phyloP scores from a whole-genome alignment of 2,329 filamentous ascomycete genomes.

The Aspergillus hortae region DNA sequence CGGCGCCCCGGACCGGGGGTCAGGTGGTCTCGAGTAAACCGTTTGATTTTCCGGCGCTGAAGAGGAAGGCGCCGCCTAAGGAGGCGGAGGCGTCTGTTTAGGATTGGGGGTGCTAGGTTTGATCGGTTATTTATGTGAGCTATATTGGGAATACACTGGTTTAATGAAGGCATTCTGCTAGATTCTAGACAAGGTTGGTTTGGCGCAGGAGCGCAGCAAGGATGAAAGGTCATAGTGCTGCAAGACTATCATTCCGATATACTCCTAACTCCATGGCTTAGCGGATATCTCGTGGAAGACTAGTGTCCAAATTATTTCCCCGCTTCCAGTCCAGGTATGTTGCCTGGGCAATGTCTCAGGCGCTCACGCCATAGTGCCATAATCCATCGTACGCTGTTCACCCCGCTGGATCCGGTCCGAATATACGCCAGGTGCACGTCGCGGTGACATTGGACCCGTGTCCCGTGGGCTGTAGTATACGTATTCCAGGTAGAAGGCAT shows the following conservation, averaged over 20 bases:
- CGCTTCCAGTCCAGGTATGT: too few species aligned
- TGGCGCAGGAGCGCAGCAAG: too few species aligned
- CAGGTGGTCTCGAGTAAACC: conserved; percentile 48
- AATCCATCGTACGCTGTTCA: conserved; percentile 22
- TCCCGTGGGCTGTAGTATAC: conserved; percentile 69
- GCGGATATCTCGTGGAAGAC: too few species aligned
- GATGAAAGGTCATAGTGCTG: too few species aligned
- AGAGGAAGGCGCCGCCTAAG: conserved; percentile 37
- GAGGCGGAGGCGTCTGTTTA: conserved; percentile 5
- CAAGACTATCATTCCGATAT: too few species aligned
- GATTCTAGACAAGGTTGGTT: too few species aligned
- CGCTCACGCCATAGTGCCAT: conserved; percentile 18
- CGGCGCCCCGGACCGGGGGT: conserved; percentile 51
- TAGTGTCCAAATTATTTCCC: too few species aligned
- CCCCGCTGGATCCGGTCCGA: conserved; percentile 40
- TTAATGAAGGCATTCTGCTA: too few species aligned
- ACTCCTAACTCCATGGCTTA: too few species aligned
- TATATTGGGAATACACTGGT: too few species aligned
- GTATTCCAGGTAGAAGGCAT: conserved; percentile 79
- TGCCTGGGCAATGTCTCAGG: background rate
- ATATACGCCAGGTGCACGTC: conserved; percentile 36
- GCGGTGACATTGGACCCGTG: conserved; percentile 16
- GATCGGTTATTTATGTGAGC: too few species aligned
- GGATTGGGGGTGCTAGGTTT: background rate
- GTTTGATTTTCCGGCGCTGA: conserved; percentile 57